Base-by-base conservation (phyloP, 2,329 filamentous ascomycete species). In the Fusarium vanettenii region DNA sequence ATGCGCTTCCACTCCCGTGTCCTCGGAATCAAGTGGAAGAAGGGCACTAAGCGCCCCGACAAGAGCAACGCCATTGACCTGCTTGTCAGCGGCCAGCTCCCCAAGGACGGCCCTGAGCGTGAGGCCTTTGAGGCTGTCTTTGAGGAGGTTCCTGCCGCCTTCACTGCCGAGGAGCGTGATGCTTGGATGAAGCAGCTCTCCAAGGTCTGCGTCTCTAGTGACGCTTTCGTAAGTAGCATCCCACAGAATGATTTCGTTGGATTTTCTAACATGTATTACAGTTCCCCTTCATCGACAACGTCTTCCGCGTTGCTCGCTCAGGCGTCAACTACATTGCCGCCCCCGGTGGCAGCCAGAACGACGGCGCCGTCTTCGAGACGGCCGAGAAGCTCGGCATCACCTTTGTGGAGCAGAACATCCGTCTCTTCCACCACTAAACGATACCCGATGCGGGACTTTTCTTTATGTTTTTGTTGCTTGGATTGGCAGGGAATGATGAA, bases 221-320 rank as follows among this genome's bases (percentile, higher is more conserved):
- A 99, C 84, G 97, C 97, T 75, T 99, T 99, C 85, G 94, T 96
- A 89, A 87, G 93, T 90, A 35, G 29, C 48, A 18, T 20, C 48
- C 22, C 16, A 6, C 8, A 41, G n/a, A n/a, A 8, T 4, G 3
- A 18, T 9, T 16, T 5, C 18, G 27, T 27, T 13, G 22, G 22
- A 10, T 7, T 13, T n/a, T 10, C 81, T 83, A 78, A 84, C 73
- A 31, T 11, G 3, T 18, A 33, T 22, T 8, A 2, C 69, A 95
- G 94, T 99, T 99, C 91, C 97, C 97, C 77, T 99, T 99, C 86
- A 94, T 95, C 80, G 97, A 99, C 88, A 99, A 99, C 80, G 93
- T 99, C 76, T 98, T 97, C 91, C 92, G 97, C 76, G 94, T 95
- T 61, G 92, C 91, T 72, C 90, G 95, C 79, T 97, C 95, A 25